A percentile compares a stretch with the other conserved stretches of the same genome.
Conservation (phyloP, 345 rosid genomes). For the Sonneratia alba region DNA sequence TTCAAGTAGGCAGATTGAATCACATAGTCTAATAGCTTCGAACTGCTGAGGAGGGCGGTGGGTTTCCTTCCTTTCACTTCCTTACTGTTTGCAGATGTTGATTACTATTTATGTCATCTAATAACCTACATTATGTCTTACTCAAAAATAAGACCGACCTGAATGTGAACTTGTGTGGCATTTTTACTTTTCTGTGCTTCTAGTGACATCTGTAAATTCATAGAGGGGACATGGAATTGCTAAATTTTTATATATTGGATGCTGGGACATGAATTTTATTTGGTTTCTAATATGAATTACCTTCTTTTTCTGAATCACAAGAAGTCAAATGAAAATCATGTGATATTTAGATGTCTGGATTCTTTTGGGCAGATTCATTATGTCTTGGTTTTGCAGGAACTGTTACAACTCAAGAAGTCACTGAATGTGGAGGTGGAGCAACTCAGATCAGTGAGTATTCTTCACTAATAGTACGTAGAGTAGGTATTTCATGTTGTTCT, state of each 20-base stretch:
- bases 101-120: no score
- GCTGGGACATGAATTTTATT: neutral
- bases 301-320: neutral
- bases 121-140: no score
- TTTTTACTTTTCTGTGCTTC: neutral
- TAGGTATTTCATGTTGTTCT: neutral
- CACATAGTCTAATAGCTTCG: neutral
- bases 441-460: slow-evolving; percentile 45
- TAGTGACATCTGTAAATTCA: neutral
- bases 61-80: neutral
- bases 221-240: neutral
- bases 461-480: neutral
- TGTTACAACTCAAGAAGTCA: slow-evolving; percentile 62
- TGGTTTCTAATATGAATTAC: neutral
- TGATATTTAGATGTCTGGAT: neutral
- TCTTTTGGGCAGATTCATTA: neutral
- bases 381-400: slow-evolving; percentile 37
- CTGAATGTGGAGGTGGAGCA: slow-evolving; percentile 73
- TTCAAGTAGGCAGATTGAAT: neutral
- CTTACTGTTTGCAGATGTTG: neutral
- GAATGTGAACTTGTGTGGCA: neutral
- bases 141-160: no score
- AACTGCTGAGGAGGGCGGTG: neutral
- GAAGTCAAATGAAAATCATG: neutral
- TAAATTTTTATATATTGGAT: neutral